These are phyloP conservation scores for Candida incommunis DNA, from an alignment of 805 yeast species.

Conservation along the genomic window DNA sequence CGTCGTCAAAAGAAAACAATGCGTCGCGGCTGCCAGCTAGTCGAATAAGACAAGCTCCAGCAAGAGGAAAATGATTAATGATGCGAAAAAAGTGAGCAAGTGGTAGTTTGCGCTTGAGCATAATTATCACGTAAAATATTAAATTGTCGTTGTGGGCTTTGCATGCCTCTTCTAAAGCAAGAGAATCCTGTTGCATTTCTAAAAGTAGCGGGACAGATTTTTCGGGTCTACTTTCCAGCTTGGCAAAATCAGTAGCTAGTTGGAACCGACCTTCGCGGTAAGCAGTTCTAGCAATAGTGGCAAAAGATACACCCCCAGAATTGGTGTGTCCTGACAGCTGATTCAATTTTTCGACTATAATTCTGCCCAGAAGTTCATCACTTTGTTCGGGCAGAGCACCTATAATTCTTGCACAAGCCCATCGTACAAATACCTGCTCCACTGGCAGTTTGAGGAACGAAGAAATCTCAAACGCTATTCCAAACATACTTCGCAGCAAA, in stretches of 20 bases:
- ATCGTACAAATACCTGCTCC: slow-evolving; percentile 47
- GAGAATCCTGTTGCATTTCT: slow-evolving; percentile 55
- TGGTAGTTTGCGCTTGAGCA: slow-evolving; percentile 40
- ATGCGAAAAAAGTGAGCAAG: slow-evolving; percentile 56
- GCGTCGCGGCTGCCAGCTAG: slow-evolving; percentile 6
- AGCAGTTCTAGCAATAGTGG: slow-evolving; percentile 48
- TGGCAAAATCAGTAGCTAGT: slow-evolving; percentile 53
- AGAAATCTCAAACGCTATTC: slow-evolving; percentile 49
- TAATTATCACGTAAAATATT: slow-evolving; percentile 39
- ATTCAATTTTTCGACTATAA: slow-evolving; percentile 34
- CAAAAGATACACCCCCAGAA: slow-evolving; percentile 33
- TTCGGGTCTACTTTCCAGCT: slow-evolving; percentile 48
- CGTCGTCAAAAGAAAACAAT: slow-evolving; percentile 15
- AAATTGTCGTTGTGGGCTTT: slow-evolving; percentile 48
- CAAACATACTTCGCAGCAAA: slow-evolving; percentile 43
- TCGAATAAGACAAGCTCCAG: slow-evolving; percentile 28
- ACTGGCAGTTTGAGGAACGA: slow-evolving; percentile 33
- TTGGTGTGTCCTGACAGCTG: slow-evolving; percentile 12
- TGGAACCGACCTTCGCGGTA: slow-evolving; percentile 67
- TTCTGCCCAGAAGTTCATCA: slow-evolving; percentile 44
- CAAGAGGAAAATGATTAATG: slow-evolving; percentile 33
- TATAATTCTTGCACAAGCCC: slow-evolving; percentile 66
- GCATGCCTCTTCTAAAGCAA: slow-evolving; percentile 55
- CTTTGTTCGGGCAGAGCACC: slow-evolving; percentile 21
- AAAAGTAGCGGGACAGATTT: slow-evolving; percentile 51